Evolutionary conservation across 768 basidiomycete genomes (phyloP).

Genomic region (Phlebiopsis flavidoalba): DNA sequence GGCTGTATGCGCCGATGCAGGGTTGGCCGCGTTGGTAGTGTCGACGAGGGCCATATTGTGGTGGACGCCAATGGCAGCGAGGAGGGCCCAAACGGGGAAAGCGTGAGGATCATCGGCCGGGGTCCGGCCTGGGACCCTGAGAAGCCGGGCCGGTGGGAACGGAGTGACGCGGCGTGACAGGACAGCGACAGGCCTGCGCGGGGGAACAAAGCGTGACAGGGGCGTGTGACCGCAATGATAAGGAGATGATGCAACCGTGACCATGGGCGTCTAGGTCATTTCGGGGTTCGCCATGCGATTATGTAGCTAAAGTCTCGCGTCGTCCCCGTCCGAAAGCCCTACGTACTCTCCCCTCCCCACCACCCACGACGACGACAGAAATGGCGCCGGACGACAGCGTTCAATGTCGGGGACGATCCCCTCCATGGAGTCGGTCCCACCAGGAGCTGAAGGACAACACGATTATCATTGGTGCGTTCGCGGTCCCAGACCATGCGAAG

Average conservation of each 20-base stretch:
- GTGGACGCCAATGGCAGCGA: not conserved
- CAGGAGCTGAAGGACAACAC: slow-evolving; percentile 83
- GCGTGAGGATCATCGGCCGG: slow-evolving; percentile 6
- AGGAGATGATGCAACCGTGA: slow-evolving; percentile 4
- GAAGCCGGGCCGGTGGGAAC: slow-evolving; percentile 10
- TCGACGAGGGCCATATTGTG: slow-evolving; percentile 24
- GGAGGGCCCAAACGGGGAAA: not conserved
- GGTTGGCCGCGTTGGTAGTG: slow-evolving; percentile 13
- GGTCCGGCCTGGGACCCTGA: not conserved
- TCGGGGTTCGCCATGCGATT: slow-evolving; percentile 11
- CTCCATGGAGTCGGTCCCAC: slow-evolving; percentile 74
- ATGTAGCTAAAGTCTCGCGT: slow-evolving; percentile 1
- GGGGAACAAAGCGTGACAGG: not conserved
- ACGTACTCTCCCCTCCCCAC: slow-evolving; percentile 10
- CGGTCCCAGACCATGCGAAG: not conserved
- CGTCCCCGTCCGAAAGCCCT: not conserved
- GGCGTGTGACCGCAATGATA: slow-evolving; percentile 1
- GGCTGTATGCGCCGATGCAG: slow-evolving; percentile 22
- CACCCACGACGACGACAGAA: slow-evolving; percentile 2
- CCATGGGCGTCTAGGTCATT: not conserved
- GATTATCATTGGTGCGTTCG: slow-evolving; percentile 71
- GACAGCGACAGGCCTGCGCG: not conserved
- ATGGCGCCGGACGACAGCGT: slow-evolving; percentile 36
- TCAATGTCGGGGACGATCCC: slow-evolving; percentile 80
- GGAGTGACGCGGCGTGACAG: slow-evolving; percentile 7